Evolutionary conservation across 2,329 filamentous ascomycete species (phyloP), one percentile per base, ranked within the genome.

Genomic region (Dothiorella sarmentorum): DNA sequence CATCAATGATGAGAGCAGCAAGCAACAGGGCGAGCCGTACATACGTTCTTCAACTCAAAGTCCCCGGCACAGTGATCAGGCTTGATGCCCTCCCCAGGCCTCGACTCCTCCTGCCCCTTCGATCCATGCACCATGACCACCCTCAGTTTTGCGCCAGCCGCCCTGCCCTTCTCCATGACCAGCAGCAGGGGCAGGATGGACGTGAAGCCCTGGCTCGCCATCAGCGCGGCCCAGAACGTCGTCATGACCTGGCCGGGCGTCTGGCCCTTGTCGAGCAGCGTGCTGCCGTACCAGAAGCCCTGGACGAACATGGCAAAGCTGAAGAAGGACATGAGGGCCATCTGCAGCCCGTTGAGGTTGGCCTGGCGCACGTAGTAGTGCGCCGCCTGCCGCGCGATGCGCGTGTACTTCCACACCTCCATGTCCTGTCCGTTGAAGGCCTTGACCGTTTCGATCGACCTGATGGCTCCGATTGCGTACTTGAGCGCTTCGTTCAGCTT

Each of bases 241-340:
- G 90, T 94, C 43, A 97, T 72, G 3, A 96, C 83, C 58, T 87
- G 78, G 0, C 87, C 89, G 0, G 90, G 76, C 10, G 77, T 79
- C 0, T 79, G 71, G 1, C 84, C 85, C 1, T 81, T 73, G 9
- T 79, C 77, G 9, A 94, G 85, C 1, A 96, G 80, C 1, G 83
- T 76, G 26, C 87, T 82, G 0, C 91, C 92, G 65, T 92, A 96
- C 84, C 90, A 96, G 67, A 97, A 97, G 0, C 91, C 92, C 59
- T 91, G 82, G 0, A 95, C 87, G 64, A 97, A 97, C 69, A 97
- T 85, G 1, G 79, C 80, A 3, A 91, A 82, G 27, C 88, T 85
- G 76, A 91, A 85, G 64, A 95, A 83, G 45, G 87, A 86, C 53
- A 90, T 80, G 47, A 88, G 82, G 0, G 86, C 86, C 67, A 89